Evolutionary conservation across 208 protist genomes (phyloP), one percentile per base, ranked within the genome.

Genomic region (Paratrypanosoma confusum): DNA sequence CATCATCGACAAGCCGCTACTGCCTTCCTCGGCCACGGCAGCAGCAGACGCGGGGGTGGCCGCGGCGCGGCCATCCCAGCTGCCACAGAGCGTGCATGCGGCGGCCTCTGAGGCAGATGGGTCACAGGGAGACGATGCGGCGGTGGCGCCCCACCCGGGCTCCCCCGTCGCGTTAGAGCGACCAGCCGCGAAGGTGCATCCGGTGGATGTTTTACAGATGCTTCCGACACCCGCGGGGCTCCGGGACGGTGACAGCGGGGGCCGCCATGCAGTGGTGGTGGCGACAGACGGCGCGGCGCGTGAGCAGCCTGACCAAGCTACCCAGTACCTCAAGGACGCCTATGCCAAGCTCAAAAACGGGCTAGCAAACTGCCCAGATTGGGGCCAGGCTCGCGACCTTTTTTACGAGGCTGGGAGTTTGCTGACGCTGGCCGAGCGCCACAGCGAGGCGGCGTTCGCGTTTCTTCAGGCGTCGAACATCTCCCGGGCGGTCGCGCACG

Each of bases 381-480:
- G 80, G 80, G 37, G 82, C 26, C 16, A 22, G 0, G 57, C 75
- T 21, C 71, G 70, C 17, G 80, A 89, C 29, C 18, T 56, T 18
- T 85, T 83, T 37, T 71, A 73, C 49, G 66, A 77, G n/a, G 63
- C 72, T 3, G 80, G 80, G n/a, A 49, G 65, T 0, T 51, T 84
- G 25, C 82, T 85, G 34, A 57, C 71, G 18, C 47, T 57, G 23
- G 39, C 57, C 25, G 80, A 75, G 10, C 57, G 62, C 37, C 28
- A 64, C 2, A 44, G 60, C 0, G 54, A 47, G 25, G 67, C 80
- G 0, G 75, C 75, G 1, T 52, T 53, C 14, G 64, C 65, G 38
- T 69, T 85, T 40, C 59, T 85, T 6, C 57, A 79, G 39, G 80
- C 80, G 18, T 63, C 75, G 31, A 65, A 79, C 41, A 84, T 89